Evolutionary conservation across 2,329 filamentous ascomycete genomes (phyloP).

Genomic region (Ustulina deusta): DNA sequence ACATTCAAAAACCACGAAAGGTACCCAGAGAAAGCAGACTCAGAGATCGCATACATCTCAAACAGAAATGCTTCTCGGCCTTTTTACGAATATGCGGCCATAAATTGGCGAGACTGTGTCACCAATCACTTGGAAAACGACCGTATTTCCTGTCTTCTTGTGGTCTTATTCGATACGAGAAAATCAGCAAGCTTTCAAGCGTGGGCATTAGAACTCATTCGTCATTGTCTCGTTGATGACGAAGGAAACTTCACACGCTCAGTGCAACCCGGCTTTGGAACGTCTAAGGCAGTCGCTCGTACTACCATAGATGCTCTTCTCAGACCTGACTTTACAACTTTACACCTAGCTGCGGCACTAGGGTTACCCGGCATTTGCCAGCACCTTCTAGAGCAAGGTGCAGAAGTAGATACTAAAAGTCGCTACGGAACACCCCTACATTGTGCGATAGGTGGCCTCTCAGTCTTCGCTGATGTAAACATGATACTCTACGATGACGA

Average conservation of each 20-base stretch:
- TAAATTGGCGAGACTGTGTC: not conserved
- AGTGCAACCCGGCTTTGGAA: not conserved
- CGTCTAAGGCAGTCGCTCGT: not conserved
- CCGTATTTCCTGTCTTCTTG: not conserved
- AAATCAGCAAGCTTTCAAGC: not conserved
- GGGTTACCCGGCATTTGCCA: not conserved
- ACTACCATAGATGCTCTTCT: not conserved
- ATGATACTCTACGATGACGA: not conserved
- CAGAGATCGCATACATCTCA: not conserved
- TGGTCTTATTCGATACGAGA: not conserved
- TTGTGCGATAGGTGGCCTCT: not conserved
- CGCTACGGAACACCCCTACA: not conserved
- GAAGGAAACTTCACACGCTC: not conserved
- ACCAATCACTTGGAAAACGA: not conserved
- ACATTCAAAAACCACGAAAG: not conserved
- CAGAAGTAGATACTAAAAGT: not conserved
- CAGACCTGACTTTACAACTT: not conserved
- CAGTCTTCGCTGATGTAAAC: not conserved
- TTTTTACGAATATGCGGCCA: not conserved
- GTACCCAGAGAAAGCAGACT: not conserved
- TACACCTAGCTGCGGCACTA: not conserved
- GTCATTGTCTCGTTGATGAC: not conserved
- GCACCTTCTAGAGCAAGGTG: not conserved
- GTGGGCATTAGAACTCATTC: not conserved
- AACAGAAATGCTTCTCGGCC: not conserved